phyloP scores from a whole-genome alignment of 495 filamentous ascomycete genomes.

The Cryomyces minteri region DNA sequence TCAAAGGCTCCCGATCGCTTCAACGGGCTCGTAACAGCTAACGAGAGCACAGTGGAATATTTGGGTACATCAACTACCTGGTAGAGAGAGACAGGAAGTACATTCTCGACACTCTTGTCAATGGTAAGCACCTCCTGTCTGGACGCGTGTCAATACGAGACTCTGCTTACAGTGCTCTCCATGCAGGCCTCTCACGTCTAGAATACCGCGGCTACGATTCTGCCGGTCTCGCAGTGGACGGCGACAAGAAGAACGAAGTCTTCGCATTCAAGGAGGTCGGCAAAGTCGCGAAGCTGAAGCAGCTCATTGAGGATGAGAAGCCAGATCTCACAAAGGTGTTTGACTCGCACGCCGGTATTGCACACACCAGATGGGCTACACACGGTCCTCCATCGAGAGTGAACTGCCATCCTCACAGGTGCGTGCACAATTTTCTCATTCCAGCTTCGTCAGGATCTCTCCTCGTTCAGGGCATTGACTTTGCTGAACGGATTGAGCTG shows the following conservation, averaged over 20 bases:
- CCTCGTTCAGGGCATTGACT: not conserved
- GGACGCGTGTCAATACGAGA: not conserved
- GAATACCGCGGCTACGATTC: constrained; percentile 98
- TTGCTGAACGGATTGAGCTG: constrained; percentile 2
- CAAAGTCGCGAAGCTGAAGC: constrained; percentile 91
- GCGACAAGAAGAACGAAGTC: constrained; percentile 96
- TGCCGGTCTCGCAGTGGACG: constrained; percentile 87
- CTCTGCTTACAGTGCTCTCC: not conserved
- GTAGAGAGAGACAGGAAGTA: constrained; percentile 93
- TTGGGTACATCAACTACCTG: constrained; percentile 87
- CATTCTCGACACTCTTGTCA: constrained; percentile 89
- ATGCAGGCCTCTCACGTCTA: constrained; percentile 56
- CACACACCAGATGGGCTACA: constrained; percentile 97
- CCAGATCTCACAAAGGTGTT: constrained; percentile 80
- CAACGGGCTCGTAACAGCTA: not conserved
- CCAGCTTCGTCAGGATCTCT: constrained; percentile 18
- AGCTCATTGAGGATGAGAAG: constrained; percentile 69
- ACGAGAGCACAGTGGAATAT: constrained; percentile 60
- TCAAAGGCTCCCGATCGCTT: too few species aligned
- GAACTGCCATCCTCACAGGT: constrained; percentile 98
- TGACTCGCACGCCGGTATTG: constrained; percentile 93
- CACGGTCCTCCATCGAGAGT: constrained; percentile 82
- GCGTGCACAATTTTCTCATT: constrained; percentile 16
- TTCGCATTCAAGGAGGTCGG: constrained; percentile 97
- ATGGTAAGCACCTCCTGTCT: constrained; percentile 40